Evolutionary conservation across 169 alveolate species (phyloP).

Genomic region (Plasmodium knowlesi): DNA sequence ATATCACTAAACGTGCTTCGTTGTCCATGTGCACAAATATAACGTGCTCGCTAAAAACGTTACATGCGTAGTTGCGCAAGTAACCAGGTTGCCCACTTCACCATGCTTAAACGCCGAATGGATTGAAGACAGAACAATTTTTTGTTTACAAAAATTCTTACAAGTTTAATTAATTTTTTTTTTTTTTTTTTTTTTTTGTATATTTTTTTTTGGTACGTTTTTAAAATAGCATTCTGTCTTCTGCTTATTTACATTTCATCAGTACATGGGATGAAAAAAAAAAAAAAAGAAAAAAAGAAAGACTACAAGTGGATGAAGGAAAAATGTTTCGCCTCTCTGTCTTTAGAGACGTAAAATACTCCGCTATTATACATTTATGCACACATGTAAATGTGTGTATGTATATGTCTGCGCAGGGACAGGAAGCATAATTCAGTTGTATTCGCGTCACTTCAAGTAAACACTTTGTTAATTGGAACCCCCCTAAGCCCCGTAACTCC

Average conservation of each 20-base stretch:
- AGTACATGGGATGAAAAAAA: not conserved
- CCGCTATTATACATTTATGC: not conserved
- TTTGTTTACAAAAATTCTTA: not conserved
- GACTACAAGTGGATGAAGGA: not conserved
- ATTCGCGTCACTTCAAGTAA: not conserved
- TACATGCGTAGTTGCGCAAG: not conserved
- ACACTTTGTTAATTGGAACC: not conserved
- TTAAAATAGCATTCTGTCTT: not conserved
- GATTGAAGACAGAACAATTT: not conserved
- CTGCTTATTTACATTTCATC: not conserved
- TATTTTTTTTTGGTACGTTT: not conserved
- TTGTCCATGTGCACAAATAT: not conserved
- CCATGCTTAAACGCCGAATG: not conserved
- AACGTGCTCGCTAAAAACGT: not conserved
- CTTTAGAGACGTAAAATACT: not conserved
- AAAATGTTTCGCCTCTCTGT: not conserved
- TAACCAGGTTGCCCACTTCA: not conserved
- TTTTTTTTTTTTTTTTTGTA: not conserved
- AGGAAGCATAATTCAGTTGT: not conserved
- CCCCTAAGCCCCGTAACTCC: not conserved
- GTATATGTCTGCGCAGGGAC: not conserved
- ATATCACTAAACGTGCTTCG: not conserved
- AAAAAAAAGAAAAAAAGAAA: not conserved
- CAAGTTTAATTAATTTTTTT: not conserved
- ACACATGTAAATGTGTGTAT: not conserved